phyloP scores from a whole-genome alignment of 768 basidiomycete species.

The Postia placenta region DNA sequence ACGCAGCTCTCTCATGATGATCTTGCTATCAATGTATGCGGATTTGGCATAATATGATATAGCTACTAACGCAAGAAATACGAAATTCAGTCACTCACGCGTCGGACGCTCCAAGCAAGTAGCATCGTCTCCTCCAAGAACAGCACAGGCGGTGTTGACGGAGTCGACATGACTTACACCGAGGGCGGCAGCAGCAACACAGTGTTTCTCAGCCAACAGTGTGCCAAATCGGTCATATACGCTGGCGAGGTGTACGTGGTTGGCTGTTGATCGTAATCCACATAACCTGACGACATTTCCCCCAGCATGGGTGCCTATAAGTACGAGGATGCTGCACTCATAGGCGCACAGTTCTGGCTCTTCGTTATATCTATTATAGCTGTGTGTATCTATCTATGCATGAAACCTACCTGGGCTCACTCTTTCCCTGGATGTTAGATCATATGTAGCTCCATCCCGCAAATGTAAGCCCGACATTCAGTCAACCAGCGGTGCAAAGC shows the following conservation, averaged over 20 bases:
- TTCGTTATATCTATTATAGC: slow-evolving; percentile 44
- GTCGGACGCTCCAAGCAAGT: background rate
- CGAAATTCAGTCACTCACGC: background rate
- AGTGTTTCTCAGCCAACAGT: slow-evolving; percentile 29
- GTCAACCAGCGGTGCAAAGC: background rate
- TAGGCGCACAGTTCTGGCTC: slow-evolving; percentile 50
- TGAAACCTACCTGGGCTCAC: no score
- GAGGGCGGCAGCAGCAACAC: slow-evolving; percentile 11
- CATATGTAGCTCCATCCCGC: slow-evolving; percentile 46
- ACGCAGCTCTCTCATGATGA: no score
- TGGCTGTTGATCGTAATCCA: background rate
- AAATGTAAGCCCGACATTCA: slow-evolving; percentile 32
- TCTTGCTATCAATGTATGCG: no score
- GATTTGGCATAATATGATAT: no score
- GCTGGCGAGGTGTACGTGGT: slow-evolving; percentile 38
- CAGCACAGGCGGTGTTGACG: slow-evolving; percentile 13
- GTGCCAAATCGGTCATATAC: slow-evolving; percentile 39
- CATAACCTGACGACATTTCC: background rate
- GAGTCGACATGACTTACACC: slow-evolving; percentile 22
- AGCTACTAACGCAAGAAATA: no score
- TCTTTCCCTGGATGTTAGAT: slow-evolving; percentile 24
- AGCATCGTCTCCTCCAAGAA: background rate
- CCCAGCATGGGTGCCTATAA: slow-evolving; percentile 35
- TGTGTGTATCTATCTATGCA: slow-evolving; percentile 10
- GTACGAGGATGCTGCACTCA: slow-evolving; percentile 42